A percentile compares a stretch with the other conserved stretches of the same genome.
Evolutionary conservation across 257 asterid genomes (phyloP).

Genomic region (Lithospermum erythrorhizon): DNA sequence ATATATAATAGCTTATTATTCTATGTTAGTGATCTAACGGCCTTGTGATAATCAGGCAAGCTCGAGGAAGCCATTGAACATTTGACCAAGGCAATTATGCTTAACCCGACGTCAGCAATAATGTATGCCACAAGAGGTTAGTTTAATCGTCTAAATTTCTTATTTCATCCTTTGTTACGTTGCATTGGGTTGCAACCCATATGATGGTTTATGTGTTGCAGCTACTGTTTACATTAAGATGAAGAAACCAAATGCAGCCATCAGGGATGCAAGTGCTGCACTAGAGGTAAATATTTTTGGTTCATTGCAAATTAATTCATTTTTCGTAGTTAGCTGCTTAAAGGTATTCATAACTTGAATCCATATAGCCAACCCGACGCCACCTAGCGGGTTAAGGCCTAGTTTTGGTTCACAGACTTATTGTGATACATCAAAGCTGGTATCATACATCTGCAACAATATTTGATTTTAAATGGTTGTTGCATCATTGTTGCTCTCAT

Average conservation of each 20-base stretch:
- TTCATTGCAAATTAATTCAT: not conserved
- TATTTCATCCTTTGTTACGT: not conserved
- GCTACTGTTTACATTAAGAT: constrained; percentile 80
- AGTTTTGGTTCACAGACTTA: not conserved
- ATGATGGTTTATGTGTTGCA: constrained; percentile 21
- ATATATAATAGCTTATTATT: not conserved
- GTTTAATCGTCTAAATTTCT: not conserved
- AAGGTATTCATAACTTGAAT: not conserved
- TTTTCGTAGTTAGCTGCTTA: not conserved
- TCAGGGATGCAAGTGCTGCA: constrained; percentile 91
- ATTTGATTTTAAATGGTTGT: too few species aligned
- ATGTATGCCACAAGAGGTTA: constrained; percentile 91
- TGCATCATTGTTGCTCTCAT: too few species aligned
- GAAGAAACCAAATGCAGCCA: constrained; percentile 98
- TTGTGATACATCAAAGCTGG: too few species aligned
- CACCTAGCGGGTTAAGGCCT: too few species aligned
- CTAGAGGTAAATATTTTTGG: constrained; percentile 47
- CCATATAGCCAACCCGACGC: too few species aligned
- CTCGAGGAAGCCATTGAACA: constrained; percentile 73
- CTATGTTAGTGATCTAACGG: constrained; percentile 1
- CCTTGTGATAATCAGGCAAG: constrained; percentile 41
- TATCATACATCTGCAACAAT: too few species aligned
- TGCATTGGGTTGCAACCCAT: not conserved
- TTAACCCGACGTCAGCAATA: constrained; percentile 92
- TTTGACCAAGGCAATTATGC: constrained; percentile 66